Evolutionary conservation across 345 rosid genomes (phyloP).

Genomic region (Anastatica hierochuntica): DNA sequence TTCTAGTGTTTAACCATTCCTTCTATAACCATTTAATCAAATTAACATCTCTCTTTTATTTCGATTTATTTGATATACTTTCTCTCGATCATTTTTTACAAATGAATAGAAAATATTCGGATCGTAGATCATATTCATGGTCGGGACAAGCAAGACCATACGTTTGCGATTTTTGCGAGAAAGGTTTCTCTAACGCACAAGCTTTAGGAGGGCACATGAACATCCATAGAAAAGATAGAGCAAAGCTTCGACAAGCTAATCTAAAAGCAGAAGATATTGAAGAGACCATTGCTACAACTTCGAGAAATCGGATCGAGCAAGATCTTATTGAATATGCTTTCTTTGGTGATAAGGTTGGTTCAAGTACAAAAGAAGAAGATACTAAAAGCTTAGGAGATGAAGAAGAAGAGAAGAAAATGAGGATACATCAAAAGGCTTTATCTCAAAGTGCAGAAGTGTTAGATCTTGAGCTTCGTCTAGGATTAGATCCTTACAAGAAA

Average conservation of each 20-base stretch:
- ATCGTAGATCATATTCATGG: conserved; percentile 24
- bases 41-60: too few relatives aligned
- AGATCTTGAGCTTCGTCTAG: conserved; percentile 31
- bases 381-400: not conserved
- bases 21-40: too few relatives aligned
- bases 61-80: too few relatives aligned
- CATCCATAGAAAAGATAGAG: conserved; percentile 59
- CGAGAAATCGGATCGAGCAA: conserved; percentile 10
- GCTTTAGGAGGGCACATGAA: conserved; percentile 96
- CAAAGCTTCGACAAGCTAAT: conserved; percentile 21
- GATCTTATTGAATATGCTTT: conserved; percentile 18
- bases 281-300: conserved; percentile 4
- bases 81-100: not conserved
- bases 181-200: conserved; percentile 89
- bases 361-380: not conserved
- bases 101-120: conserved; percentile 21
- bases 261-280: conserved; percentile 8
- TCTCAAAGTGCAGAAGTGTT: conserved; percentile 18
- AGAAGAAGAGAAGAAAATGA: too few relatives aligned
- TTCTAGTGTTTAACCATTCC: too few relatives aligned
- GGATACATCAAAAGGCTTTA: not conserved
- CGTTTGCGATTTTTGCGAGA: conserved; percentile 67
- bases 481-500: conserved; percentile 22
- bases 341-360: conserved; percentile 10
- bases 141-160: conserved; percentile 33